Evolutionary conservation across 129 eudicot genomes (phyloP).

Genomic region (Chrysanthemum makinoi): DNA sequence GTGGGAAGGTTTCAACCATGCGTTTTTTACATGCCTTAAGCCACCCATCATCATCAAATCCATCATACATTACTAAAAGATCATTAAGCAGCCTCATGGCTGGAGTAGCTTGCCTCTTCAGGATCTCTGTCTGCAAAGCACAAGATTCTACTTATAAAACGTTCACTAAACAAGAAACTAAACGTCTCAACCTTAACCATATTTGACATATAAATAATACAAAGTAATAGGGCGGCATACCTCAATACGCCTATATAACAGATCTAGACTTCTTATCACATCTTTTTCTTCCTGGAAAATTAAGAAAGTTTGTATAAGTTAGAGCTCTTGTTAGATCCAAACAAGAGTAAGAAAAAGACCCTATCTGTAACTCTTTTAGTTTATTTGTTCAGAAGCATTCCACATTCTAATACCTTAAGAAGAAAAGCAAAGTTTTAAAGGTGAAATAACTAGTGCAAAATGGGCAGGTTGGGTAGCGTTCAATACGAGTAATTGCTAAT

Average conservation of each 20-base stretch:
- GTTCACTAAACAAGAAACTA: neutral
- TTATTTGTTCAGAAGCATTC: too few species aligned
- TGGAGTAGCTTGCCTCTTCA: conserved; percentile 85
- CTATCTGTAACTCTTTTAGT: too few species aligned
- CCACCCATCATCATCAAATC: conserved; percentile 87
- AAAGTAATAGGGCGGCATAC: conserved; percentile 36
- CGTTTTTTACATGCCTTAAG: conserved; percentile 83
- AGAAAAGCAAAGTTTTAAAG: too few species aligned
- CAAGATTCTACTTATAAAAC: neutral
- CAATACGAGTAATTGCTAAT: too few species aligned
- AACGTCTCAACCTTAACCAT: neutral
- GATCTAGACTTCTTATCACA: conserved; percentile 88
- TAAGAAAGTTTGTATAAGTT: neutral
- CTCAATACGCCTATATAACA: conserved; percentile 94
- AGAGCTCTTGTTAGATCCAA: conserved; percentile 14
- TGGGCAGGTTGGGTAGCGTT: too few species aligned
- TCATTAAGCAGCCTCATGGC: conserved; percentile 96
- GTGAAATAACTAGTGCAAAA: too few species aligned
- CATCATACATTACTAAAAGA: conserved; percentile 84
- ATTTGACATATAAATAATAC: neutral
- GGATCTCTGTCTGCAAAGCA: conserved; percentile 68
- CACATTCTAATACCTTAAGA: too few species aligned
- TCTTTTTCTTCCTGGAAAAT: conserved; percentile 88
- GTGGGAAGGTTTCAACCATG: conserved; percentile 85
- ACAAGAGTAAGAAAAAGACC: neutral